Conservation (phyloP, 306 rosid genomes). For the Quercus dentata region DNA sequence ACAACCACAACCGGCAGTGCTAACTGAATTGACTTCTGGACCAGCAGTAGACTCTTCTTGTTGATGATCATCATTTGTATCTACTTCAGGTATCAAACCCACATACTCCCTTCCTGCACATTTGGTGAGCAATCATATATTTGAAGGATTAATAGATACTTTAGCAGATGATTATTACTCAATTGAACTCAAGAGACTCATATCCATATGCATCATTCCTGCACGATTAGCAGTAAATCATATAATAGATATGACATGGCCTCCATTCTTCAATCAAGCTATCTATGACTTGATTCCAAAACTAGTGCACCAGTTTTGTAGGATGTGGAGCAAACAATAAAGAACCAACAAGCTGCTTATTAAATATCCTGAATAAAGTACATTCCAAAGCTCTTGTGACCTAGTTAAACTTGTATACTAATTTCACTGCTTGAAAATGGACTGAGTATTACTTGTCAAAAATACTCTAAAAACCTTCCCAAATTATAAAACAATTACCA, state of each 20-base stretch:
- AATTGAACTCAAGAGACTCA: neutral
- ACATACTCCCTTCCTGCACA: constrained; percentile 35
- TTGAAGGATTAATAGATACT: constrained; percentile 2
- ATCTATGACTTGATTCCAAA: neutral
- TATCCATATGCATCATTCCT: neutral
- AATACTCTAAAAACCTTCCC: neutral
- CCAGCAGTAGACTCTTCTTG: constrained; percentile 12
- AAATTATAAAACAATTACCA: neutral
- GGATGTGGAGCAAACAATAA: neutral
- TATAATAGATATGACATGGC: neutral
- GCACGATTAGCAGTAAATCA: neutral
- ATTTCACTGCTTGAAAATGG: neutral
- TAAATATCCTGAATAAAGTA: neutral
- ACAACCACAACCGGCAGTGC: constrained; percentile 4
- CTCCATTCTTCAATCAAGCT: neutral
- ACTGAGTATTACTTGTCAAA: neutral
- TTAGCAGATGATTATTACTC: neutral
- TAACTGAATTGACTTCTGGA: constrained; percentile 19
- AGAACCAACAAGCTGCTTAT: neutral
- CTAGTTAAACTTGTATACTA: neutral
- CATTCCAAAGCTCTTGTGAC: neutral
- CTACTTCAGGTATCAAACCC: constrained; percentile 13
- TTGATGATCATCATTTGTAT: constrained; percentile 16
- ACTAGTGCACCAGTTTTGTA: neutral
- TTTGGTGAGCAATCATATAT: constrained; percentile 3